Evolutionary conservation across 2,329 filamentous ascomycete species (phyloP), one percentile per base, ranked within the genome.

Genomic region (Cercospora janseana): DNA sequence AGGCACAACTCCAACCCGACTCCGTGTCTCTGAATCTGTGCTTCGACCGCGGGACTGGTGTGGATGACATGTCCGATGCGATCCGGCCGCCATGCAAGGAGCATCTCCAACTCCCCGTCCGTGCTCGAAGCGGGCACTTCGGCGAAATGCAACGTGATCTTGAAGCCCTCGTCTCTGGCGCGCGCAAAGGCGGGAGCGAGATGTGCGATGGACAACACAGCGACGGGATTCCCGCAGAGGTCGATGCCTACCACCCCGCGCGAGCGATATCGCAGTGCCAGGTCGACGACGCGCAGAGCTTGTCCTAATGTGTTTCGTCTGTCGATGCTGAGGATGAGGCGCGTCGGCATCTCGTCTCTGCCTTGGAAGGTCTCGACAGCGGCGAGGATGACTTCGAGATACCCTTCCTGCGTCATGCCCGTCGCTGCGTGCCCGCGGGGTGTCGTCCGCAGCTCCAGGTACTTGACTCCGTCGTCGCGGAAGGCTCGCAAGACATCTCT

Each of bases 41-140:
- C 63, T 63, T 79, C 82, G n/a, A 84, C 70, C 20, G 70, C 69
- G 1, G 82, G 77, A 0, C 82, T 78, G 2, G 89, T 83, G 65
- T 88, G 82, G 46, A 92, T 89, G 7, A 90, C 87, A 70, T 93
- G 88, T 0, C 88, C 88, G 7, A 94, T 70, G 5, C 88, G 73
- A 51, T 83, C 77, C 0, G 88, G 88, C 35, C 69, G 56, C 75
- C 82, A 92, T 0, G 70, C 72, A 34, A 94, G 73, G 46, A 93
- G 69, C 1, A 76, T 79, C 9, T 72, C 66, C 10, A 92, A 72
- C 70, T 93, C 88, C 5, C 70, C 66, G 2, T 76, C 71, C 2
- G 76, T 76, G 0, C 77, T 77, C 6, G 80, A 83, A 2, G 71
- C 70, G 35, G 78, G 73, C 1, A 79, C 76, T 69, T 93, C 88